Percentiles rank a stretch among this genome's conserved stretches.
Conservation (phyloP, 345 rosid species). For the Populus pruinosa region DNA sequence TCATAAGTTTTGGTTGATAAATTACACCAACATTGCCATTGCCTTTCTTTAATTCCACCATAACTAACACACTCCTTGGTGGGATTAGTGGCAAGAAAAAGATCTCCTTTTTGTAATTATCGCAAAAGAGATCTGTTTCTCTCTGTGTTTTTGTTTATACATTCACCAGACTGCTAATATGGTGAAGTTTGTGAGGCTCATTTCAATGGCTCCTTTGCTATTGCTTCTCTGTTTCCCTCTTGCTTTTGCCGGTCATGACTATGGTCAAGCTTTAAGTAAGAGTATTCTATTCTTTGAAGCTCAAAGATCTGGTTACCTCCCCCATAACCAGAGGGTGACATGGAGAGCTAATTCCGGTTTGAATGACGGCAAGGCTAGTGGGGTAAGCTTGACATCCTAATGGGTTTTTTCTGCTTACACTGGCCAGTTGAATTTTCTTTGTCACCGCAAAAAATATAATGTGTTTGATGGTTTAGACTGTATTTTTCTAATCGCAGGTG, state of each 20-base stretch:
- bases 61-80: background rate
- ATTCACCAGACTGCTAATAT: background rate
- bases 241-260: slow-evolving; percentile 80
- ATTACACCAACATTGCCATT: slow-evolving; percentile 41
- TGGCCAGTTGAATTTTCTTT: background rate
- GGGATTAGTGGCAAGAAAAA: slow-evolving; percentile 13
- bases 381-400: slow-evolving; percentile 47
- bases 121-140: slow-evolving; percentile 12
- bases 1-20: slow-evolving; percentile 45
- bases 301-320: slow-evolving; percentile 94
- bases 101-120: slow-evolving; percentile 12
- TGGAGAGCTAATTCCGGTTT: slow-evolving; percentile 96
- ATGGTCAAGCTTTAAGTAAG: slow-evolving; percentile 82
- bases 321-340: slow-evolving; percentile 74
- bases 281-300: slow-evolving; percentile 97
- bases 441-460: background rate
- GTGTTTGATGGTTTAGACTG: background rate
- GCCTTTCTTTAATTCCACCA: too few relatives aligned
- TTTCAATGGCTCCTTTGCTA: slow-evolving; percentile 44
- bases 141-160: background rate
- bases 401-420: background rate
- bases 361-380: slow-evolving; percentile 89
- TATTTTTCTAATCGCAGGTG: slow-evolving; percentile 44
- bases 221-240: slow-evolving; percentile 55
- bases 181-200: slow-evolving; percentile 33